phyloP scores from a whole-genome alignment of 495 filamentous ascomycete species.

The Sordaria brevicollis region DNA sequence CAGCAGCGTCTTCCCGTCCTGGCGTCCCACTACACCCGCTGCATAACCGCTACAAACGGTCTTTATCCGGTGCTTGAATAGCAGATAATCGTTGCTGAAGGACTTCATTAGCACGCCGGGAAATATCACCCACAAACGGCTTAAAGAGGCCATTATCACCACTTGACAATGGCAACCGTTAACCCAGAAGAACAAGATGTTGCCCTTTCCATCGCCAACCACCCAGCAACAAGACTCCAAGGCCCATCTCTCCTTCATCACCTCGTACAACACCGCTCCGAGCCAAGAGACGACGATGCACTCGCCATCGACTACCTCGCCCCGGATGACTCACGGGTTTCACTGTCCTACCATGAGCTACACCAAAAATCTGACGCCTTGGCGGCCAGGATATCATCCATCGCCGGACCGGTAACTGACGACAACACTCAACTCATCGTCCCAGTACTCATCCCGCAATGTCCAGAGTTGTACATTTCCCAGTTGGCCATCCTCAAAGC shows the following conservation, averaged over 20 bases:
- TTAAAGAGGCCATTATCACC: neutral
- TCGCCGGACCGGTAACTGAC: slow-evolving; percentile 7
- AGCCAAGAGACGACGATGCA: neutral
- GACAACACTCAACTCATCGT: slow-evolving; percentile 37
- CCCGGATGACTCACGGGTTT: slow-evolving; percentile 29
- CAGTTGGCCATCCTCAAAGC: slow-evolving; percentile 64
- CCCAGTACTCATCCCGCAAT: slow-evolving; percentile 63
- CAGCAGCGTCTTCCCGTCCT: neutral
- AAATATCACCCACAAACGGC: neutral
- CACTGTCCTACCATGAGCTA: slow-evolving; percentile 49
- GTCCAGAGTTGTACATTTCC: slow-evolving; percentile 57
- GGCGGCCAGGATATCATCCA: slow-evolving; percentile 35
- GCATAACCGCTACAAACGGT: neutral
- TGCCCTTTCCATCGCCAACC: slow-evolving; percentile 50
- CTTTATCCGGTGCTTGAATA: neutral
- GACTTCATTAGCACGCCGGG: neutral
- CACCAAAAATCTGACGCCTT: slow-evolving; percentile 44
- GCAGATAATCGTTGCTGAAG: neutral
- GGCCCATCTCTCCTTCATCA: slow-evolving; percentile 56
- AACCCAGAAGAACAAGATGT: neutral
- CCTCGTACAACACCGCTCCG: slow-evolving; percentile 30
- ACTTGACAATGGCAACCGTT: neutral
- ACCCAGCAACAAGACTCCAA: slow-evolving; percentile 35
- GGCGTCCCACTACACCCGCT: neutral
- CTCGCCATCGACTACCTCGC: slow-evolving; percentile 47